A percentile compares a stretch with the other conserved stretches of the same genome.
Evolutionary conservation across 2,329 filamentous ascomycete genomes (phyloP).

Genomic region (Scedosporium boydii): DNA sequence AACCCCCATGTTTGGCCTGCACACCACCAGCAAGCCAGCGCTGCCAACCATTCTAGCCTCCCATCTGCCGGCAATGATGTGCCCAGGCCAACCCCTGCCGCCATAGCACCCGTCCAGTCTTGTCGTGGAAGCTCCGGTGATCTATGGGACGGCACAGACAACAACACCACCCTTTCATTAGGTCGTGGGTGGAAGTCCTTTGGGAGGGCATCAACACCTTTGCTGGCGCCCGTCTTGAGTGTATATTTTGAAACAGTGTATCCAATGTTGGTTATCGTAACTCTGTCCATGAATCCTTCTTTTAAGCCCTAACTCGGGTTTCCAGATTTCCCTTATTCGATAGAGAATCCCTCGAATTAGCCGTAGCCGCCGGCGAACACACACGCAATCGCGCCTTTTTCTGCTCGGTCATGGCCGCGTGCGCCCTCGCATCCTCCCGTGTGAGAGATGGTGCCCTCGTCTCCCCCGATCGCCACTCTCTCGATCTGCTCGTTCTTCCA

Average conservation of each 20-base stretch:
- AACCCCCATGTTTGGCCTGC: not conserved
- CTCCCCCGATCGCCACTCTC: conserved; percentile 24
- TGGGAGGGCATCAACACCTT: conserved; percentile 3
- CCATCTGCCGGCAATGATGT: not conserved
- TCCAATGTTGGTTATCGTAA: conserved; percentile 23
- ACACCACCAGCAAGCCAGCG: not conserved
- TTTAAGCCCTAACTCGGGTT: not conserved
- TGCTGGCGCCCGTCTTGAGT: conserved; percentile 26
- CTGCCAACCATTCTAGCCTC: not conserved
- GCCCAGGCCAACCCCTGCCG: not conserved
- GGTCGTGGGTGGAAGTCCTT: conserved; percentile 6
- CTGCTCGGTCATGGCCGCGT: conserved; percentile 40
- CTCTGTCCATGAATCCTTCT: not conserved
- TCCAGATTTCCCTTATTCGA: conserved; percentile 39
- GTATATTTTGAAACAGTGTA: conserved; percentile 45
- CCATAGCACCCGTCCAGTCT: conserved; percentile 5
- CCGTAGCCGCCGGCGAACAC: conserved; percentile 32
- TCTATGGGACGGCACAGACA: not conserved
- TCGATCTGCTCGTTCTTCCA: conserved; percentile 27
- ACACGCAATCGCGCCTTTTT: conserved; percentile 32
- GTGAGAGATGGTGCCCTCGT: conserved; percentile 38
- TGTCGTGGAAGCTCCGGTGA: not conserved
- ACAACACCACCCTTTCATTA: not conserved
- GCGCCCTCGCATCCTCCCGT: conserved; percentile 36
- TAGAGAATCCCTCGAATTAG: conserved; percentile 28